phyloP scores from a whole-genome alignment of 1,139 yeast species.

The Komagataea norvegica region DNA sequence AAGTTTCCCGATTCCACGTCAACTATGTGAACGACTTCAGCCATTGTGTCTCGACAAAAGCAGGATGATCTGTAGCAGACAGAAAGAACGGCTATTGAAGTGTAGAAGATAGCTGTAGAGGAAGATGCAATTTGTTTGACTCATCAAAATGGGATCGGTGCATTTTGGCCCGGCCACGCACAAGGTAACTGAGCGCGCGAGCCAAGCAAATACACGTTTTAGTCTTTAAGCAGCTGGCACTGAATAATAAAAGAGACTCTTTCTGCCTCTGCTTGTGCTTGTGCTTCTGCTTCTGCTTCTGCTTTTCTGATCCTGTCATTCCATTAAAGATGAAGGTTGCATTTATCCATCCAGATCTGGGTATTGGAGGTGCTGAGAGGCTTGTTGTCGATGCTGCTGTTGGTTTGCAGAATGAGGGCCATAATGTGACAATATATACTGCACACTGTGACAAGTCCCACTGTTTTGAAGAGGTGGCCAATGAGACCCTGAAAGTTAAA shows the following conservation, averaged over 20 bases:
- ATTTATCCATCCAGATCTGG: slow-evolving; percentile 92
- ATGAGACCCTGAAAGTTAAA: slow-evolving; percentile 49
- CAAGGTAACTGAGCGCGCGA: too few relatives aligned
- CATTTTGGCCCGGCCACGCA: too few relatives aligned
- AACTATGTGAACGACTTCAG: slow-evolving; percentile 58
- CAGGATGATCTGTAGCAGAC: neutral
- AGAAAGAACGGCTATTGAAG: too few relatives aligned
- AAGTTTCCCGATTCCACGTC: slow-evolving; percentile 96
- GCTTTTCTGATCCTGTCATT: neutral
- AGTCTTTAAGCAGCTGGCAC: too few relatives aligned
- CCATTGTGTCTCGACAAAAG: slow-evolving; percentile 11
- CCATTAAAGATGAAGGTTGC: slow-evolving; percentile 51
- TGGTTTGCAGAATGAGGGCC: slow-evolving; percentile 69
- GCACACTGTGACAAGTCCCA: slow-evolving; percentile 85
- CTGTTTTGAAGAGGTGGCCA: slow-evolving; percentile 83
- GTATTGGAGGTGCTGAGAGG: slow-evolving; percentile 97
- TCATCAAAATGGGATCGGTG: too few relatives aligned
- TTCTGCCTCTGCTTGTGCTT: too few relatives aligned
- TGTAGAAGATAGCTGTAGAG: too few relatives aligned
- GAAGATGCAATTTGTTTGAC: too few relatives aligned
- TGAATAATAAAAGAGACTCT: too few relatives aligned
- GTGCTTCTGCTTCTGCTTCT: neutral
- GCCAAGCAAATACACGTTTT: slow-evolving; percentile 7
- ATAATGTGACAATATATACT: slow-evolving; percentile 68
- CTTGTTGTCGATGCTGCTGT: slow-evolving; percentile 92